phyloP scores from a whole-genome alignment of 192 early-diverging fungal genomes.

The Umbelopsis sp. region DNA sequence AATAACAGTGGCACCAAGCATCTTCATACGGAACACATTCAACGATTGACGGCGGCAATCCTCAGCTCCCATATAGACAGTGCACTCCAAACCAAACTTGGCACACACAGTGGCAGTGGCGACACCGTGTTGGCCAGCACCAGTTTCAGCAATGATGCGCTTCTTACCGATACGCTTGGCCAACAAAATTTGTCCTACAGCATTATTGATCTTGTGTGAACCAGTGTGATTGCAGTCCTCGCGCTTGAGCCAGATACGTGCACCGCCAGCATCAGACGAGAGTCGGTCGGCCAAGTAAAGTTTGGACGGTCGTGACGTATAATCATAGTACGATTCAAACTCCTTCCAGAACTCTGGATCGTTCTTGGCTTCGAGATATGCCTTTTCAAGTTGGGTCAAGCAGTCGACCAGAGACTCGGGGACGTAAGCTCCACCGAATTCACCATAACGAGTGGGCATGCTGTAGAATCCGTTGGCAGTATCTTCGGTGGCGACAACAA shows the following conservation, averaged over 20 bases:
- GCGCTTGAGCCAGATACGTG: constrained; percentile 96
- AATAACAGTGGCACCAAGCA: constrained; percentile 92
- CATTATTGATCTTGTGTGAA: constrained; percentile 99
- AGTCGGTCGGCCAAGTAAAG: constrained; percentile 88
- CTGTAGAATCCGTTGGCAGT: constrained; percentile 44
- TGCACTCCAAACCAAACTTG: constrained; percentile 95
- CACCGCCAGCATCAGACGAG: constrained; percentile 76
- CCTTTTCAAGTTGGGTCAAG: constrained; percentile 83
- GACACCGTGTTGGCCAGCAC: constrained; percentile 98
- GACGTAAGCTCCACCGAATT: constrained; percentile 97
- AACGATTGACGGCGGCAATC: constrained; percentile 92
- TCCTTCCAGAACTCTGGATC: constrained; percentile 95
- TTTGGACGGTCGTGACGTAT: constrained; percentile 89
- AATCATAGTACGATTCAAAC: constrained; percentile 87
- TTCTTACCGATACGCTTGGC: constrained; percentile 95
- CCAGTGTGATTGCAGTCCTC: constrained; percentile 99
- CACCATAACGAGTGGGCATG: constrained; percentile 83
- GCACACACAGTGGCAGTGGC: constrained; percentile 98
- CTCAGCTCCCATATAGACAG: constrained; percentile 98
- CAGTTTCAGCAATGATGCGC: constrained; percentile 98
- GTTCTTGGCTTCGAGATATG: constrained; percentile 77
- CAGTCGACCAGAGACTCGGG: constrained; percentile 98
- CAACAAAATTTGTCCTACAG: constrained; percentile 90
- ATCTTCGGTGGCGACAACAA: constrained; percentile 18
- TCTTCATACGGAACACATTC: constrained; percentile 94